Evolutionary conservation across 805 yeast species (phyloP).

Genomic region (Isabelozyma rhagii): DNA sequence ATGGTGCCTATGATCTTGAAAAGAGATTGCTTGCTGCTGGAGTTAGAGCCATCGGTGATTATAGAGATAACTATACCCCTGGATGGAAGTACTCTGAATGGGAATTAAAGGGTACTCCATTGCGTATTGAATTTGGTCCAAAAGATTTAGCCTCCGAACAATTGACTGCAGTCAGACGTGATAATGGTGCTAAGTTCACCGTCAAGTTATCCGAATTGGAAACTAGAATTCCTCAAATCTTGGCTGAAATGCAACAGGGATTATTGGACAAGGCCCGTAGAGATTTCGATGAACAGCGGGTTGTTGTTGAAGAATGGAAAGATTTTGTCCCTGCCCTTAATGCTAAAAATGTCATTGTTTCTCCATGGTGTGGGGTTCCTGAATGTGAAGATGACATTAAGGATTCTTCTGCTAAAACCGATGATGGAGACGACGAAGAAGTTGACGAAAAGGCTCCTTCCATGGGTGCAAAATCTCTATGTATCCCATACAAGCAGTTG

Average conservation of each 20-base stretch:
- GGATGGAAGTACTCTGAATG: conserved; percentile 99
- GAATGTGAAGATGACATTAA: conserved; percentile 98
- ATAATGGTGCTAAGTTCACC: conserved; percentile 70
- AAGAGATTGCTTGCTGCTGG: conserved; percentile 54
- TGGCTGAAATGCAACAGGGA: conserved; percentile 78
- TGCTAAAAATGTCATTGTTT: conserved; percentile 80
- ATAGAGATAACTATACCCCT: conserved; percentile 91
- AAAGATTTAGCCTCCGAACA: conserved; percentile 80
- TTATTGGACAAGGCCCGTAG: conserved; percentile 77
- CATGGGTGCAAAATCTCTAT: conserved; percentile 98
- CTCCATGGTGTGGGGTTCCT: conserved; percentile 96
- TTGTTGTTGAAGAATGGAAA: conserved; percentile 77
- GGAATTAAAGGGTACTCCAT: conserved; percentile 94
- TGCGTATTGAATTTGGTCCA: conserved; percentile 95
- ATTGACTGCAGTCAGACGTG: conserved; percentile 91
- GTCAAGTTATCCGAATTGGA: conserved; percentile 67
- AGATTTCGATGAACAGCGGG: conserved; percentile 80
- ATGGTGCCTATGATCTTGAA: conserved; percentile 71
- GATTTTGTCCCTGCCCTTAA: conserved; percentile 93
- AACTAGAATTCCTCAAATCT: conserved; percentile 63
- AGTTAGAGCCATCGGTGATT: conserved; percentile 79
- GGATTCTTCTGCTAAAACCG: conserved; percentile 79
- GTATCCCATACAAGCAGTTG: conserved; percentile 95
- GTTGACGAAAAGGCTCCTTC: conserved; percentile 95
- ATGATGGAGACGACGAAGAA: conserved; percentile 78